A percentile compares a stretch with the other conserved stretches of the same genome.
phyloP scores from a whole-genome alignment of 2,329 filamentous ascomycete genomes.

The Alternaria tenuissima region DNA sequence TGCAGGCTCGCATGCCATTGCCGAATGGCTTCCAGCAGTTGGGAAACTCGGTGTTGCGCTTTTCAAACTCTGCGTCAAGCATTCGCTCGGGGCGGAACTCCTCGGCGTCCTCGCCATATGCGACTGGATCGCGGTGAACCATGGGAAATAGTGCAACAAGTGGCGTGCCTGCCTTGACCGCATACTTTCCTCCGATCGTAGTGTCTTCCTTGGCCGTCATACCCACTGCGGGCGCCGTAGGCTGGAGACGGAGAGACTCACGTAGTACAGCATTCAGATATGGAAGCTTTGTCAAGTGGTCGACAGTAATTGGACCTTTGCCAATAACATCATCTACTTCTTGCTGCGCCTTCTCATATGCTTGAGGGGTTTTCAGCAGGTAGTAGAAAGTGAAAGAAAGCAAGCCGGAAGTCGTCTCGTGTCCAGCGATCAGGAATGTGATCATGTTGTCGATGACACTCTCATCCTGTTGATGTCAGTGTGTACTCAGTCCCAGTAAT shows the following conservation, averaged over 20 bases:
- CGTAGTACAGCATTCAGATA: conserved; percentile 65
- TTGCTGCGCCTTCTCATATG: conserved; percentile 59
- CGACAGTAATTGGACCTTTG: conserved; percentile 54
- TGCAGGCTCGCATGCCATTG: conserved; percentile 62
- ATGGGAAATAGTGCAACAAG: conserved; percentile 45
- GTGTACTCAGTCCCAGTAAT: too few species aligned
- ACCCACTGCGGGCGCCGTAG: conserved; percentile 62
- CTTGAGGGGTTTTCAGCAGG: conserved; percentile 61
- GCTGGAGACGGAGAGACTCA: conserved; percentile 65
- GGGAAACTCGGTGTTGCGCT: conserved; percentile 49
- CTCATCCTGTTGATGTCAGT: conserved; percentile 52
- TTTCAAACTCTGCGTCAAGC: conserved; percentile 54
- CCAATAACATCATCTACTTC: conserved; percentile 65
- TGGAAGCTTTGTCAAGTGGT: conserved; percentile 61
- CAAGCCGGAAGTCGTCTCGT: conserved; percentile 51
- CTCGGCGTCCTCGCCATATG: conserved; percentile 57
- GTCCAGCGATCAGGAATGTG: conserved; percentile 64
- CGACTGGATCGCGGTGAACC: conserved; percentile 53
- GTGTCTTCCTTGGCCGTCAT: conserved; percentile 46
- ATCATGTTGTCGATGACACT: conserved; percentile 74
- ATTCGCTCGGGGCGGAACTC: conserved; percentile 59
- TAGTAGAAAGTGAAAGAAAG: conserved; percentile 59
- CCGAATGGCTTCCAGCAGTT: conserved; percentile 64
- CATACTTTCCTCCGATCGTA: conserved; percentile 50
- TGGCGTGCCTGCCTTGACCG: conserved; percentile 45